A percentile compares a stretch with the other conserved stretches of the same genome.
Conservation (phyloP, 2,329 filamentous ascomycete species). For the Verticillium klebahnii region DNA sequence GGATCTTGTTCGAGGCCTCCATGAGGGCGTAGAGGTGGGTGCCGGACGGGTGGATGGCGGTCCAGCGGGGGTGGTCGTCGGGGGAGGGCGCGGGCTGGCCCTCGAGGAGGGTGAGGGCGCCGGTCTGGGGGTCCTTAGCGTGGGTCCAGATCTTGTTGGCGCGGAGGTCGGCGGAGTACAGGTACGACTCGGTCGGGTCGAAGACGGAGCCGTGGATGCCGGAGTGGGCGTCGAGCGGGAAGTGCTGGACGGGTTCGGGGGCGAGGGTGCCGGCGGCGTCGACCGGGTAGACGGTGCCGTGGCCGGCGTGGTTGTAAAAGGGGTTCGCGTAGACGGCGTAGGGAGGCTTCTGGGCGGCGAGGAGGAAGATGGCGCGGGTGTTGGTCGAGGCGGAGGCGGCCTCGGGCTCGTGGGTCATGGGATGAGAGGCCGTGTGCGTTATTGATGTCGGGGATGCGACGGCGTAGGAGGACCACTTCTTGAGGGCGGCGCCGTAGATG, state of each 20-base stretch:
- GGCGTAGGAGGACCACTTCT: slow-evolving; percentile 83
- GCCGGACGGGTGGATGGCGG: slow-evolving; percentile 74
- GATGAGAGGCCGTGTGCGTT: slow-evolving; percentile 67
- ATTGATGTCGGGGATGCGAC: slow-evolving; percentile 75
- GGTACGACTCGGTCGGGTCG: slow-evolving; percentile 65
- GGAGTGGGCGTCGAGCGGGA: slow-evolving; percentile 63
- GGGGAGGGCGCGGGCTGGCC: slow-evolving; percentile 65
- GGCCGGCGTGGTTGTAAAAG: slow-evolving; percentile 82
- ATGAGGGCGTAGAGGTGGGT: slow-evolving; percentile 81
- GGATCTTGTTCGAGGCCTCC: slow-evolving; percentile 83
- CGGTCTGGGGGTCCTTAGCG: slow-evolving; percentile 49
- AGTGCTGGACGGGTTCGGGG: slow-evolving; percentile 62
- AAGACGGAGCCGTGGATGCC: slow-evolving; percentile 83
- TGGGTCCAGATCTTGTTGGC: slow-evolving; percentile 84
- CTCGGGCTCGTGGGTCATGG: slow-evolving; percentile 68
- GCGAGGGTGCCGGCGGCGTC: slow-evolving; percentile 52
- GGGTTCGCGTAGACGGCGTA: slow-evolving; percentile 86
- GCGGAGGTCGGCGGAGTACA: slow-evolving; percentile 75
- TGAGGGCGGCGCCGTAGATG: slow-evolving; percentile 88
- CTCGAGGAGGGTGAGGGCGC: slow-evolving; percentile 54
- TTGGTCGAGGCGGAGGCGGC: slow-evolving; percentile 68
- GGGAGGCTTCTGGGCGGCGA: slow-evolving; percentile 72
- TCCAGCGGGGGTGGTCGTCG: slow-evolving; percentile 81
- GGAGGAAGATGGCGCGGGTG: slow-evolving; percentile 84
- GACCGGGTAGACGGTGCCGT: slow-evolving; percentile 71